Conservation (phyloP, 768 basidiomycete species). For the Tephrocybe sp. region DNA sequence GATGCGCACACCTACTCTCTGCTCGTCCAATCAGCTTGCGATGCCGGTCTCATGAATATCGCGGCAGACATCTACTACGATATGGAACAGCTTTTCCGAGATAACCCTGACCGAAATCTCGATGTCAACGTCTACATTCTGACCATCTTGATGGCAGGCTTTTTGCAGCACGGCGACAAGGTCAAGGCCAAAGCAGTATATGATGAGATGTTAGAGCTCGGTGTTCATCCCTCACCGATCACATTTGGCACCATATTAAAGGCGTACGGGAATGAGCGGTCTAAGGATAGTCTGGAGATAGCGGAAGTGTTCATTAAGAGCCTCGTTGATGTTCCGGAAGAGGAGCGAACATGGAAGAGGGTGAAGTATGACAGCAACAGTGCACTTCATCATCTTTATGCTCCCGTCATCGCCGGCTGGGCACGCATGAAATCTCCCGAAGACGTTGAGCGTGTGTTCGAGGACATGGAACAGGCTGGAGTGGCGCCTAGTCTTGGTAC, state of each 20-base stretch:
- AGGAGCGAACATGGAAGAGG: slow-evolving; percentile 38
- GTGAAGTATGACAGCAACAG: slow-evolving; percentile 37
- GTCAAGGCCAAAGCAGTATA: slow-evolving; percentile 62
- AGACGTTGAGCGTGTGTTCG: slow-evolving; percentile 57
- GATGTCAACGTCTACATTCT: slow-evolving; percentile 59
- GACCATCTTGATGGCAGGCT: slow-evolving; percentile 76
- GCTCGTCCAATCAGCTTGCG: slow-evolving; percentile 80
- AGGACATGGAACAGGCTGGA: slow-evolving; percentile 51
- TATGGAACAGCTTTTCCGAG: slow-evolving; percentile 51
- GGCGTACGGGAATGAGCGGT: slow-evolving; percentile 54
- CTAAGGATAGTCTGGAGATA: slow-evolving; percentile 48
- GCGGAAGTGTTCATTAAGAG: slow-evolving; percentile 67
- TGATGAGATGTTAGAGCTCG: slow-evolving; percentile 66
- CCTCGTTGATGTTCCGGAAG: slow-evolving; percentile 38
- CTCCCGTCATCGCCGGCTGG: slow-evolving; percentile 60
- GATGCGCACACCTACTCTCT: slow-evolving; percentile 67
- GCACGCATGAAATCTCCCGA: slow-evolving; percentile 40
- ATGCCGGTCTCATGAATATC: slow-evolving; percentile 60
- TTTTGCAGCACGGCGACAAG: slow-evolving; percentile 55
- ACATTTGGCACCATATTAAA: slow-evolving; percentile 70
- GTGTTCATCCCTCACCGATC: slow-evolving; percentile 65
- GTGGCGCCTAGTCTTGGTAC: slow-evolving; percentile 59
- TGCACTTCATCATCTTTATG: slow-evolving; percentile 56
- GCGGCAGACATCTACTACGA: slow-evolving; percentile 68
- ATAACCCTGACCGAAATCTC: slow-evolving; percentile 35